These are phyloP conservation scores for Auricularia sp. DNA, from an alignment of 768 basidiomycete genomes.

Conservation along the genomic window DNA sequence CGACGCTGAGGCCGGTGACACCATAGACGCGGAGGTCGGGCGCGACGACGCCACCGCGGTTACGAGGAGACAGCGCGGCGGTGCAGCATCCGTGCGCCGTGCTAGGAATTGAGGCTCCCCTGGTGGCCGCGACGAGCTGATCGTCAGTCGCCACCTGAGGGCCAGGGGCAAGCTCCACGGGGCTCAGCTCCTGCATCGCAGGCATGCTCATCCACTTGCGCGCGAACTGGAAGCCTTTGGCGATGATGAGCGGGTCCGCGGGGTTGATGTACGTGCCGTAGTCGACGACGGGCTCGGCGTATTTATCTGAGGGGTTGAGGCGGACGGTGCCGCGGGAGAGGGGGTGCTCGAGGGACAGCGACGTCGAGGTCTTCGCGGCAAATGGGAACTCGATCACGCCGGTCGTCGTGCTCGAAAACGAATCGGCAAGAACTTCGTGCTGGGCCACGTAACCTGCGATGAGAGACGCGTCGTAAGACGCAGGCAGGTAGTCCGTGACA, in stretches of 20 bases:
- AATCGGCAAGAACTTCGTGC: background rate
- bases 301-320: background rate
- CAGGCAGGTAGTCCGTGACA: background rate
- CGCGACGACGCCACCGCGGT: constrained; percentile 35
- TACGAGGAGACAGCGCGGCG: constrained; percentile 31
- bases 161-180: constrained; percentile 2
- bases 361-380: background rate
- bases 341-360: constrained; percentile 5
- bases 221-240: background rate
- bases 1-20: constrained; percentile 29
- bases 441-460: background rate
- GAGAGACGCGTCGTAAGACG: background rate
- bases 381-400: background rate
- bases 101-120: constrained; percentile 11
- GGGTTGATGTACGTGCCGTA: background rate
- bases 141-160: constrained; percentile 7
- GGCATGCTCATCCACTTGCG: background rate
- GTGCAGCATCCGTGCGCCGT: constrained; percentile 23
- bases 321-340: constrained; percentile 6
- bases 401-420: background rate
- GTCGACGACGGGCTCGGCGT: background rate
- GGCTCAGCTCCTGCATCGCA: background rate
- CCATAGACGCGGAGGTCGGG: constrained; percentile 33
- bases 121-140: constrained; percentile 12
- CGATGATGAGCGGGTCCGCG: background rate